phyloP scores from a whole-genome alignment of 163 green algal species.

The Prototheca cutis region DNA sequence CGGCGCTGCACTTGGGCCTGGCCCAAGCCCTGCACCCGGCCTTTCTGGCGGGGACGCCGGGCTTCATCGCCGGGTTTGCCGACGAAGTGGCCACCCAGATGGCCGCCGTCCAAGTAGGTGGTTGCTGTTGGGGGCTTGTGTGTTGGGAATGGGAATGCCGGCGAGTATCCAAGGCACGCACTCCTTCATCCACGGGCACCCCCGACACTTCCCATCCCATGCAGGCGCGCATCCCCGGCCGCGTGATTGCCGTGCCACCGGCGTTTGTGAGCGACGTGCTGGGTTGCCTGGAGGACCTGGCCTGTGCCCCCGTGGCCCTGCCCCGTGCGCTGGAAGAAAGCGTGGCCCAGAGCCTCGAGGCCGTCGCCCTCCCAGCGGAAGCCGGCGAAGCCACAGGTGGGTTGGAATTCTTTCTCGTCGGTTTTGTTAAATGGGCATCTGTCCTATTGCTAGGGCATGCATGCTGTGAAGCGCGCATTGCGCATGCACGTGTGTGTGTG shows the following conservation, averaged over 20 bases:
- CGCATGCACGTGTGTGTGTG: no score
- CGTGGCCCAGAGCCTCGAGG: constrained; percentile 9
- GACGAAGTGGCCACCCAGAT: constrained; percentile 12
- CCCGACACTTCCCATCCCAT: no score
- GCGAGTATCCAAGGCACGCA: no score
- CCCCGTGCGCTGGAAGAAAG: constrained; percentile 10
- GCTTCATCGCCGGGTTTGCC: constrained; percentile 6
- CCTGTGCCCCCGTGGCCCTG: constrained; percentile 2
- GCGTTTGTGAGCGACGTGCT: constrained; percentile 13
- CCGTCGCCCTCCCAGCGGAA: constrained; percentile 1
- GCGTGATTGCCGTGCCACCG: constrained; percentile 12
- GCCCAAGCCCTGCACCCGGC: constrained; percentile 14
- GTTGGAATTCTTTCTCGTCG: no score
- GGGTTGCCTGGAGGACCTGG: constrained; percentile 20
- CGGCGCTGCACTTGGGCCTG: constrained; percentile 9
- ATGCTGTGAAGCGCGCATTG: no score
- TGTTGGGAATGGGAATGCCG: no score
- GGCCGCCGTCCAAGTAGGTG: constrained; percentile 3
- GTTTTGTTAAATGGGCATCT: no score
- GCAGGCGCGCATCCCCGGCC: constrained; percentile 12
- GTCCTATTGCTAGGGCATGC: no score
- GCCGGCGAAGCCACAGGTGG: background rate
- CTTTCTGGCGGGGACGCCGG: constrained; percentile 11
- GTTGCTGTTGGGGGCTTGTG: background rate
- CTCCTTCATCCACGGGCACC: no score